phyloP scores from a whole-genome alignment of 208 protist species.

The Tritrichomonas musculus region DNA sequence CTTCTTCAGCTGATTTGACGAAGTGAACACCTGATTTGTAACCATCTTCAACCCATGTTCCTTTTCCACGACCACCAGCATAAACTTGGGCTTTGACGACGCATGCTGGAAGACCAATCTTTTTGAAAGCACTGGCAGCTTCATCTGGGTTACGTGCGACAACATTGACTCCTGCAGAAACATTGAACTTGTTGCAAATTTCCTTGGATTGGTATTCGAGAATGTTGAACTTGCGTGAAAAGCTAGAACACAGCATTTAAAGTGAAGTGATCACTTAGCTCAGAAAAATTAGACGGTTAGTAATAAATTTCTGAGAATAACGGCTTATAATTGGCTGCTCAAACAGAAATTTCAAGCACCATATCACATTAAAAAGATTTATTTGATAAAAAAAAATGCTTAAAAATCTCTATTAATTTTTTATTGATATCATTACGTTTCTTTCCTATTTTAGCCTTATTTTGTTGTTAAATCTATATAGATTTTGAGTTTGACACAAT shows the following conservation, averaged over 20 bases:
- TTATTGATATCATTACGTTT: too few species aligned
- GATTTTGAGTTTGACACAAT: too few species aligned
- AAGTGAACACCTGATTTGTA: conserved; percentile 75
- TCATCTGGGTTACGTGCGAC: conserved; percentile 20
- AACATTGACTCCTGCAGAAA: conserved; percentile 7
- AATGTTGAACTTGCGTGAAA: conserved; percentile 32
- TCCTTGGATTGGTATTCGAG: conserved; percentile 30
- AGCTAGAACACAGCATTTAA: conserved; percentile 27
- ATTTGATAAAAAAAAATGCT: too few species aligned
- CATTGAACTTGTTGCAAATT: conserved; percentile 26
- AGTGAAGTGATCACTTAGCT: conserved; percentile 25
- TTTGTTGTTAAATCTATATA: too few species aligned
- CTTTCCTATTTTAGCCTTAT: too few species aligned
- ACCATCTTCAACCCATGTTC: conserved; percentile 82
- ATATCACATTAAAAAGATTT: too few species aligned
- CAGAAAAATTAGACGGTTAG: too few species aligned
- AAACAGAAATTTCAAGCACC: too few species aligned
- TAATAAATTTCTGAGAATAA: too few species aligned
- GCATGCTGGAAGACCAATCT: conserved; percentile 36
- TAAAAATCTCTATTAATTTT: too few species aligned
- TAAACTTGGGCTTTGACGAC: conserved; percentile 67
- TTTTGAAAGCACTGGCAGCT: conserved; percentile 4
- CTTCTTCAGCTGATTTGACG: conserved; percentile 59
- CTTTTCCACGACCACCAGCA: conserved; percentile 94
- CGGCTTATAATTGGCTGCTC: too few species aligned